Base-by-base conservation (phyloP, 805 yeast genomes). In the Kluyveromyces wickerhamii region DNA sequence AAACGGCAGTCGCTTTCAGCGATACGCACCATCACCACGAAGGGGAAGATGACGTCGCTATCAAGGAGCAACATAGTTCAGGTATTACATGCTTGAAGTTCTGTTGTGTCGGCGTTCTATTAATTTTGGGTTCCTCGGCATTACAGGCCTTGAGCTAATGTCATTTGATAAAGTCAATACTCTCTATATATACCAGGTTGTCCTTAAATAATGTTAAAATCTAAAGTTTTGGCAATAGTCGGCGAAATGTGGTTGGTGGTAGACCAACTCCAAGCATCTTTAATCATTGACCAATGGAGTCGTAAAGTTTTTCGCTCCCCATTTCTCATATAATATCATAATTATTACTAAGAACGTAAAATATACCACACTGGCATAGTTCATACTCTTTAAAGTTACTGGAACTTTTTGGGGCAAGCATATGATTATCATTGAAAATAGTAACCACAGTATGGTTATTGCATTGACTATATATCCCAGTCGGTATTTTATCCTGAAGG, bases 1-100 rank as follows among this genome's bases (percentile, higher is more conserved):
- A 87, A 8, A 74, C 88, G 13, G 84, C 94, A 0, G 72, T 85
- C 20, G 71, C 78, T 1, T 85, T 85, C 54, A 87, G 92, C 21
- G 94, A 88, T 6, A 63, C 72, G 18, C 80, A 79, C 34, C 60
- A 55, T 28, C 62, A 59, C 32, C 60, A 55, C 27, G 45, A 45
- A 29, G 49, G 41, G 24, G 57, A 52, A 27, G 52, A 43, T 14
- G 44, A 43, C 11, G 44, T 40, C 13, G 47, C 48, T 29, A 39
- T 46, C 16, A 41, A 41, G 14, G 47, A 47, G 16, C 48, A 46
- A 13, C 63, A 59, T 34, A 52, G 59, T 38, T 37, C 51, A 4
- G 62, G 59, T 18, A 54, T 59, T 0, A 48, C 52, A 3, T 59
- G 63, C 41, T 35, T 59, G 19, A 55, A 45, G 38, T 59, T 59